Base-by-base conservation (phyloP, 805 yeast genomes). In the Lipomyces mesembrius region DNA sequence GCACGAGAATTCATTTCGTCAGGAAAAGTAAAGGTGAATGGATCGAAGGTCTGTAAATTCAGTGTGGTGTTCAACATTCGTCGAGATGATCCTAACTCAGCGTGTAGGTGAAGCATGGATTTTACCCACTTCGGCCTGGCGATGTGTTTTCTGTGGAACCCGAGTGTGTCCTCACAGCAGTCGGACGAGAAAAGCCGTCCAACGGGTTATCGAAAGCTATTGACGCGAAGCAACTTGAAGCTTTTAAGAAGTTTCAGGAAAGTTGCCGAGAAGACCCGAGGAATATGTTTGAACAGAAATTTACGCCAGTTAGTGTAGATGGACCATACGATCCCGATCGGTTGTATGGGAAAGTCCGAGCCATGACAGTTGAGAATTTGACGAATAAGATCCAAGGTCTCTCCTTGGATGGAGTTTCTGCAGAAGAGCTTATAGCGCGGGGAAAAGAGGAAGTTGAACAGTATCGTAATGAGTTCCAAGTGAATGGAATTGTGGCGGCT, bases 71-170 rank as follows among this genome's bases (percentile, higher is more conserved):
- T 17, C 8, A n/a, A 8, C 9, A 43, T 8, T 43, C 4, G 4
- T 43, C 5, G 49, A 43, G 20, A 43, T n/a, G 49, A 43, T 17
- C 22, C 20, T 43, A 43, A 43, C 49, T n/a, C 59, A 11, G 49
- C 17, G n/a, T 35, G n/a, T n/a, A 60, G 66, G 60, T 59, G 57
- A 61, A 53, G 61, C 62, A 65, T 32, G 64, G 58, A 11, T 63
- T 59, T 20, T 62, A 68, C 34, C 71, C 62, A 12, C 82, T 94
- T 74, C 81, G 84, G 69, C 87, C 94, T 14, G 98, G 98, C 56
- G 99, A 94, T 78, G 81, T 93, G 56, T 92, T 93, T 79, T 82
- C 87, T 68, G 97, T 93, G 52, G 85, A 84, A 60, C 98, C 98
- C 11, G 93, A 88, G 68, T 88, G 88, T 74, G 98, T 92, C 9